phyloP scores from a whole-genome alignment of 805 yeast species.

The Dipodascopsis uninucleata region DNA sequence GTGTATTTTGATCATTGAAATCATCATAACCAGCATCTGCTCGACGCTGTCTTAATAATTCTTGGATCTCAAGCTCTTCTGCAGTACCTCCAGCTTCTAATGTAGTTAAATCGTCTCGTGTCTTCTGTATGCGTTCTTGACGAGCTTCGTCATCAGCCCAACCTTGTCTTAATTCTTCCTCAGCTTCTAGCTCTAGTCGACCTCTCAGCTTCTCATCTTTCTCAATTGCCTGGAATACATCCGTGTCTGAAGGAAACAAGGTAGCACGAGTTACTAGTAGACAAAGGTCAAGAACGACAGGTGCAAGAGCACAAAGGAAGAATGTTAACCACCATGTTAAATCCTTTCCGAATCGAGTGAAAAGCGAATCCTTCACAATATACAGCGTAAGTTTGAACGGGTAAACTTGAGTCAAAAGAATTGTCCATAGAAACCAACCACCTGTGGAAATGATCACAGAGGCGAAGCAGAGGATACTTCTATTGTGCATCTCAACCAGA shows the following conservation, averaged over 20 bases:
- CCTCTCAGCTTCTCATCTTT: conserved; percentile 61
- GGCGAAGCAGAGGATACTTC: conserved; percentile 63
- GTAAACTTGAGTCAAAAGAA: conserved; percentile 69
- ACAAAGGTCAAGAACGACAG: conserved; percentile 63
- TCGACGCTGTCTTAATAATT: conserved; percentile 5
- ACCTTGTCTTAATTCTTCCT: conserved; percentile 68
- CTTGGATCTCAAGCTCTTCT: conserved; percentile 3
- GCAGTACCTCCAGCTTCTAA: background rate
- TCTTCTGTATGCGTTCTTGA: conserved; percentile 13
- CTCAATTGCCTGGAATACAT: conserved; percentile 73
- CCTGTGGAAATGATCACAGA: conserved; percentile 67
- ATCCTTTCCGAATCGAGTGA: conserved; percentile 71
- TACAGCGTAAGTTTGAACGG: conserved; percentile 47
- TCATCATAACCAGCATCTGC: conserved; percentile 2
- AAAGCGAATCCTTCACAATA: conserved; percentile 66
- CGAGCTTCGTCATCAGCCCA: conserved; percentile 52
- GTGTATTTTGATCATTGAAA: too few relatives aligned
- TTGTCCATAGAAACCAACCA: conserved; percentile 86
- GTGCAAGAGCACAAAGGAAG: conserved; percentile 53
- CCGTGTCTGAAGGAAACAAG: conserved; percentile 69
- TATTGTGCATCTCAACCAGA: conserved; percentile 69
- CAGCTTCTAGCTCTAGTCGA: conserved; percentile 69
- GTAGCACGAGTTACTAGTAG: conserved; percentile 54
- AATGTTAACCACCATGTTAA: conserved; percentile 82
- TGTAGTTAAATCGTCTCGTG: conserved; percentile 11